Conservation (phyloP, 2,329 filamentous ascomycete species). For the Aspergillus clavatus region DNA sequence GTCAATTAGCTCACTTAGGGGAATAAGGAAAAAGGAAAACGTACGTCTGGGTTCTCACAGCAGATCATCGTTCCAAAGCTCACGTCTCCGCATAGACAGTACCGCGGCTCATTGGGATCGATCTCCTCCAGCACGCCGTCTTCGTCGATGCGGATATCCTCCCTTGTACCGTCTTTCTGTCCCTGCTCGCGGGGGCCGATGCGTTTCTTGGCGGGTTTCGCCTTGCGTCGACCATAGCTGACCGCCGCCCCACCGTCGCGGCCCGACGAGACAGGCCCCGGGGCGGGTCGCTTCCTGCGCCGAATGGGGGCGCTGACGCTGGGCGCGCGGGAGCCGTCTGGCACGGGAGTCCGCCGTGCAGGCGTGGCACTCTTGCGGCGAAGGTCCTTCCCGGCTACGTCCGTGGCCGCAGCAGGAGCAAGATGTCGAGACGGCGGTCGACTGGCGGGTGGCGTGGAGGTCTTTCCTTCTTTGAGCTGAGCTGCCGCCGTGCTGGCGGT, state of each 20-base stretch:
- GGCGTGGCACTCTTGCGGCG: slow-evolving; percentile 42
- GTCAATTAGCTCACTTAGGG: too few relatives aligned
- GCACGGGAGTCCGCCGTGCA: slow-evolving; percentile 35
- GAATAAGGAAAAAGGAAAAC: slow-evolving; percentile 17
- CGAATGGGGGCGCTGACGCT: slow-evolving; percentile 33
- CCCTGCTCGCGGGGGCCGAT: slow-evolving; percentile 38
- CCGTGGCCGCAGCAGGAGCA: slow-evolving; percentile 24
- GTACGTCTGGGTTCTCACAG: slow-evolving; percentile 58
- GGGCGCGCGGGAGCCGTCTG: slow-evolving; percentile 39
- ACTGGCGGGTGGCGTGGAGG: slow-evolving; percentile 30
- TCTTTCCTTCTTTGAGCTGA: slow-evolving; percentile 11
- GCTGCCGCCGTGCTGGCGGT: slow-evolving; percentile 18
- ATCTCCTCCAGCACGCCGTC: slow-evolving; percentile 49
- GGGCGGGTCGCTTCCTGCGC: slow-evolving; percentile 56
- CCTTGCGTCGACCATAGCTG: slow-evolving; percentile 56
- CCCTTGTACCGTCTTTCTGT: slow-evolving; percentile 21
- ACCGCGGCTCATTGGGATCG: slow-evolving; percentile 59
- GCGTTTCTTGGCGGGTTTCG: slow-evolving; percentile 45
- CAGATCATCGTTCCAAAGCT: slow-evolving; percentile 63
- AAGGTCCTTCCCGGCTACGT: slow-evolving; percentile 31
- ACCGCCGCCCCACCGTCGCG: slow-evolving; percentile 59
- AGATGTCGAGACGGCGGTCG: slow-evolving; percentile 33
- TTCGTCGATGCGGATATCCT: slow-evolving; percentile 43
- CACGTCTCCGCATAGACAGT: slow-evolving; percentile 61
- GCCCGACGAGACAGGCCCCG: slow-evolving; percentile 54